Evolutionary conservation across 1,139 yeast species (phyloP).

Genomic region (Pichia sp.): DNA sequence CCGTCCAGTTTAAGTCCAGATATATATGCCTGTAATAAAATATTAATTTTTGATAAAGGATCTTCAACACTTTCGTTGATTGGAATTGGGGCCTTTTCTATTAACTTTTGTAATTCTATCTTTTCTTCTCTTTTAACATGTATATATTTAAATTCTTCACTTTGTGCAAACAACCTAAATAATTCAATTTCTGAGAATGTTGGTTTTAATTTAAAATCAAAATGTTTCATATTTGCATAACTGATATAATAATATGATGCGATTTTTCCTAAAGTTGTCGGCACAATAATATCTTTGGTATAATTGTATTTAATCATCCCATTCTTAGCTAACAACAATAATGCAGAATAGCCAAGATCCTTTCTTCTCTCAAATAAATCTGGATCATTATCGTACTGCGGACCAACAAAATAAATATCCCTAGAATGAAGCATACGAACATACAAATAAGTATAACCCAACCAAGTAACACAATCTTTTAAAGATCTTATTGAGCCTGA

Average conservation of each 20-base stretch:
- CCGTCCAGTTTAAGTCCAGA: conserved; percentile 75
- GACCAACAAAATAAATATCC: conserved; percentile 66
- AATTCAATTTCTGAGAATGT: conserved; percentile 68
- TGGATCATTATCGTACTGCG: conserved; percentile 52
- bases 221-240: conserved; percentile 61
- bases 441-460: conserved; percentile 71
- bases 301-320: conserved; percentile 57
- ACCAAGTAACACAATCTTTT: conserved; percentile 72
- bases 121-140: conserved; percentile 87
- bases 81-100: conserved; percentile 81
- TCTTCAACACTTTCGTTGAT: conserved; percentile 67
- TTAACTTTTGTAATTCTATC: conserved; percentile 62
- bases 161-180: conserved; percentile 65
- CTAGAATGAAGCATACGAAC: conserved; percentile 78
- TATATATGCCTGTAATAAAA: conserved; percentile 77
- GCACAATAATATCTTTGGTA: conserved; percentile 38
- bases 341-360: conserved; percentile 74
- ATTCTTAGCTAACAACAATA: conserved; percentile 48
- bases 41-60: conserved; percentile 72
- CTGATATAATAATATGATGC: conserved; percentile 85
- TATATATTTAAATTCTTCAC: conserved; percentile 80
- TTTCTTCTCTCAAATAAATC: conserved; percentile 46
- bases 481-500: conserved; percentile 57
- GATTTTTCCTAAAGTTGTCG: conserved; percentile 79
- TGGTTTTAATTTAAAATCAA: conserved; percentile 56